Base-by-base conservation (phyloP, 2,329 filamentous ascomycete species). In the Niveomyces coronatus region DNA sequence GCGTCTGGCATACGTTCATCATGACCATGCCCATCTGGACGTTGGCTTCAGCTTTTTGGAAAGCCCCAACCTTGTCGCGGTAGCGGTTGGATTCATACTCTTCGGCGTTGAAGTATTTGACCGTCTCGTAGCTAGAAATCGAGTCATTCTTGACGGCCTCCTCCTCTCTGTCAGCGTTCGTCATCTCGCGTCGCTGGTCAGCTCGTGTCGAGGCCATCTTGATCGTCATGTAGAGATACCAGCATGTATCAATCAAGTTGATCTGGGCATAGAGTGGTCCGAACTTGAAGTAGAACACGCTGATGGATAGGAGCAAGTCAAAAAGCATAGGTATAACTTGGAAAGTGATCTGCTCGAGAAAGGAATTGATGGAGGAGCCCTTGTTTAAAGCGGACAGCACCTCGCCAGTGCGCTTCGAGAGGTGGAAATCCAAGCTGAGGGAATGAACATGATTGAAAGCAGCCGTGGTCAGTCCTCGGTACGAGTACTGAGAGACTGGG, bases 71-170 rank as follows among this genome's bases (percentile, higher is more conserved):
- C 18, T 84, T 82, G 31, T 70, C 61, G 32, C 78, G 71, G 52
- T 87, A 89, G 17, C 85, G 74, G 34, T 70, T 65, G 48, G 86
- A 87, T 53, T 91, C 85, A 53, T 83, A 88, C 3, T 74, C 67
- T 53, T 89, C 85, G 7, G 84, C 84, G 49, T 89, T 89, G 68
- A 91, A 91, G 53, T 89, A 89, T 56, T 89, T 91, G 55, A 89
- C 85, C 2, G 84, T 89, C 64, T 98, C 91, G 58, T 96, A 98
- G n/a, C 87, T 94, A 45, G 91, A 87, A 67, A 98, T 91, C 1
- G 91, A 96, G 58, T 98, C 91, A 55, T 95, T 96, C 63, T 96
- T 96, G 49, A 96, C 87, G 6, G 91, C 91, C 60, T 95, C 89
- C 61, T 95, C 87, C 61, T 95, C 87, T 45, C 91, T 76, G 49